Percentiles rank a stretch among this genome's conserved stretches.
These are phyloP conservation scores for Leptomonas seymouri DNA, from an alignment of 208 protist species.

Conservation along the genomic window DNA sequence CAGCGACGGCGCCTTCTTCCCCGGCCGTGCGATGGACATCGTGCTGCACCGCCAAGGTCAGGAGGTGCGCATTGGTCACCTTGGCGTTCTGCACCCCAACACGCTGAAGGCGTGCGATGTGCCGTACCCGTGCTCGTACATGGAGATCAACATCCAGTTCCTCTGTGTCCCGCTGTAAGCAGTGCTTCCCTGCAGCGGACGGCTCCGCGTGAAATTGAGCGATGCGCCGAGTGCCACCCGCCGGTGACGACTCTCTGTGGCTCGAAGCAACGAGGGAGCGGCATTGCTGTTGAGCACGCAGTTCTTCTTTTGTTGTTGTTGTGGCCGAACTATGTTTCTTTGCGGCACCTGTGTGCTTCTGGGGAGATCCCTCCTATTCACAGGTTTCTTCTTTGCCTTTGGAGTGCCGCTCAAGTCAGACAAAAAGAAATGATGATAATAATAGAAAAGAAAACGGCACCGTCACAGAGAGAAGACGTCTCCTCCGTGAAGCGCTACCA, in stretches of 20 bases:
- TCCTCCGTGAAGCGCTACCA: constrained; percentile 1
- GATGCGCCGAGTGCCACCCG: too few species aligned
- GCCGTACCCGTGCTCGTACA: constrained; percentile 89
- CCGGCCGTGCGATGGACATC: constrained; percentile 87
- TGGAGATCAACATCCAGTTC: constrained; percentile 94
- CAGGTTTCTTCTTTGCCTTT: background rate
- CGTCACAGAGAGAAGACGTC: background rate
- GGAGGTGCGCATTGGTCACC: constrained; percentile 62
- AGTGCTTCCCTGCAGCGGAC: constrained; percentile 1
- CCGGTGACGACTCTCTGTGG: too few species aligned
- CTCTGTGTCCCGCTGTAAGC: constrained; percentile 38
- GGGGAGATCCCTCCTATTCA: background rate
- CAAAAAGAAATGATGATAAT: too few species aligned
- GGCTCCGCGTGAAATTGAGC: too few species aligned
- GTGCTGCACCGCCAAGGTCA: constrained; percentile 68
- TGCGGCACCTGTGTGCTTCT: background rate
- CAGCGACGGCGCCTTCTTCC: constrained; percentile 91
- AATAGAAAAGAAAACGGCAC: background rate
- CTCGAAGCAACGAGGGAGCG: too few species aligned
- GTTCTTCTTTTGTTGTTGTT: background rate
- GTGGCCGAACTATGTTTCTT: background rate
- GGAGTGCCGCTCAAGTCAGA: background rate
- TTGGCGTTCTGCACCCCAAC: constrained; percentile 91
- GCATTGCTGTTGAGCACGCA: background rate
- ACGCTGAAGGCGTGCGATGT: constrained; percentile 95